Conservation (phyloP, 2,329 filamentous ascomycete genomes). For the Xylariales sp. region DNA sequence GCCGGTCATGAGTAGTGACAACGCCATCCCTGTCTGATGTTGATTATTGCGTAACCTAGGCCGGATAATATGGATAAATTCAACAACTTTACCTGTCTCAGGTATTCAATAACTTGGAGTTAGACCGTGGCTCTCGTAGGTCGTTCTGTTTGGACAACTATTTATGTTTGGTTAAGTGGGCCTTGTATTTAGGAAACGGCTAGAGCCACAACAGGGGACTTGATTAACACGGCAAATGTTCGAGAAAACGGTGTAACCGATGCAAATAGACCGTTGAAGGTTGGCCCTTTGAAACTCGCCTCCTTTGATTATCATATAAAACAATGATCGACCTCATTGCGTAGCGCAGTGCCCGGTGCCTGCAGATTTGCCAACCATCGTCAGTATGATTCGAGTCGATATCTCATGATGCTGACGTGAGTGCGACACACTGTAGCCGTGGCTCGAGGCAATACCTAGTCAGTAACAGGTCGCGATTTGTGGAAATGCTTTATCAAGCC, state of each 20-base stretch:
- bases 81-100: constrained; percentile 24
- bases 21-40: constrained; percentile 10
- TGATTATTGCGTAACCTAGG: not conserved
- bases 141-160: not conserved
- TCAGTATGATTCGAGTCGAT: constrained; percentile 27
- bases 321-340: constrained; percentile 18
- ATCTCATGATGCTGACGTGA: constrained; percentile 39
- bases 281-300: constrained; percentile 44
- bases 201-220: constrained; percentile 31
- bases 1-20: not conserved
- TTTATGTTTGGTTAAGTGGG: constrained; percentile 1
- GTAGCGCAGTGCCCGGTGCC: constrained; percentile 3
- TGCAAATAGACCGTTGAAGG: constrained; percentile 24
- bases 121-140: not conserved
- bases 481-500: not conserved
- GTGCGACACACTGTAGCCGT: constrained; percentile 30
- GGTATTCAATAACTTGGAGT: constrained; percentile 21
- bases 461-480: not conserved
- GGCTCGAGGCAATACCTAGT: constrained; percentile 22
- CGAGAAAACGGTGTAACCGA: constrained; percentile 29
- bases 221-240: constrained; percentile 34
- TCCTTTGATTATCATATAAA: constrained; percentile 23
- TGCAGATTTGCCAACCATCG: constrained; percentile 17
- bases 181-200: constrained; percentile 33
- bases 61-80: constrained; percentile 9